Base-by-base conservation (phyloP, 768 basidiomycete species). In the Coprinellus micaceus region DNA sequence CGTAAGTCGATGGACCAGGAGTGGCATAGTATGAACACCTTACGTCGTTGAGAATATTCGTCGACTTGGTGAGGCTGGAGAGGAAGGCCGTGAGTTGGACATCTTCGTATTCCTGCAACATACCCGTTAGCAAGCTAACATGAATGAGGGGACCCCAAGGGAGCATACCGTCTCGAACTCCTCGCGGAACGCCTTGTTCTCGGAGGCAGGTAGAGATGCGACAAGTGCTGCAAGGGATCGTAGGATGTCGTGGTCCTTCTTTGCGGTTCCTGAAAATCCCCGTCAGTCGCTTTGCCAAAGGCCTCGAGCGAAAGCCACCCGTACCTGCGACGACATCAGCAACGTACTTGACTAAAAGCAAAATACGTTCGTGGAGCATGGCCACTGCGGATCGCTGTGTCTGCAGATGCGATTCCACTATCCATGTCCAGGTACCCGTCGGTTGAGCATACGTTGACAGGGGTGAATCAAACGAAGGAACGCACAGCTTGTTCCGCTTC, bases 331-430 rank as follows among this genome's bases (percentile, higher is more conserved):
- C 78, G 17, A 89, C 88, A 22, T 84, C 84, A 3, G 81, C 71
- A 30, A 98, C 84, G 70, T 99, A 98, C 68, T 86, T 82, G n/a
- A 93, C 84, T 9, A 99, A 81, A 5, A 95, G 75, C 48, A 86
- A 61, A 48, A 98, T 91, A 48, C 97, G 85, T 61, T 97, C 94
- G 64, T 94, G 86, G 53, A 99, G 79, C 97, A 98, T 98, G 67
- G 93, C 89, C 53, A 99, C 88, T 11, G 97, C 97, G 48, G 94
- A 92, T 60, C 94, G 81, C 71, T 98, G 95, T 2, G 94, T 89
- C 57, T 89, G 87, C 49, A 98, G 74, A 73, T 94, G 89, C 0
- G 91, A 89, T 64, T 95, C 86, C 72, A 98, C 96, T 98, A 66
- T 33, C 6, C 33, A 26, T 25, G 44, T 11, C 60, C 39, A 28